Evolutionary conservation across 306 rosid species (phyloP).

Genomic region (Citrullus amarus): DNA sequence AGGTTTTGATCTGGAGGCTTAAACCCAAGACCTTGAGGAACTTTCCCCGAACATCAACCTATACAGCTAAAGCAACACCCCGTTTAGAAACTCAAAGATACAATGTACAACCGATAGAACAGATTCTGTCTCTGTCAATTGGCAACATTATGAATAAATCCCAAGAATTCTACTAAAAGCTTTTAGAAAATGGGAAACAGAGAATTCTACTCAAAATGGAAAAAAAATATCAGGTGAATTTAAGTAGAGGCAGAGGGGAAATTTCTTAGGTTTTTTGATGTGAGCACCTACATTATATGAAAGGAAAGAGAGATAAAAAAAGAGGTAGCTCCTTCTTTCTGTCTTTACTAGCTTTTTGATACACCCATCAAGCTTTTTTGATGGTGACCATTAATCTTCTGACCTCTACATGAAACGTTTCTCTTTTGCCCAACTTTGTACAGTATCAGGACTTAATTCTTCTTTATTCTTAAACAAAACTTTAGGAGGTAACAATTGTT

Average conservation of each 20-base stretch:
- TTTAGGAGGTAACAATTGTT: neutral
- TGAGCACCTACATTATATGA: neutral
- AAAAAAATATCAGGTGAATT: neutral
- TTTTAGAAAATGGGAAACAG: too few species aligned
- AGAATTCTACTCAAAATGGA: neutral
- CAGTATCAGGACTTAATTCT: neutral
- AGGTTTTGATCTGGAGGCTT: too few species aligned
- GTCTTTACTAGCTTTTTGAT: neutral
- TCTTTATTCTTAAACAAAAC: neutral
- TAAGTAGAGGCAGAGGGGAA: neutral
- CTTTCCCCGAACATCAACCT: too few species aligned
- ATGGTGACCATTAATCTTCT: neutral
- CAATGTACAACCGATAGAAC: too few species aligned
- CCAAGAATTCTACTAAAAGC: neutral
- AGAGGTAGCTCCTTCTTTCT: neutral
- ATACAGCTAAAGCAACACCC: too few species aligned
- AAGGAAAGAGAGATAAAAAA: neutral
- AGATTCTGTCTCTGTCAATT: neutral
- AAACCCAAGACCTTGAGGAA: too few species aligned
- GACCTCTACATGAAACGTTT: neutral
- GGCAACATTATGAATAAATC: neutral
- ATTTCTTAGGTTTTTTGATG: neutral
- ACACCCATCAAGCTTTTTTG: neutral
- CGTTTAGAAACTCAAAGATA: too few species aligned
- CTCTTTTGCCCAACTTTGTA: neutral